Conservation (phyloP, 768 basidiomycete genomes). For the Thelephora ganbajun region DNA sequence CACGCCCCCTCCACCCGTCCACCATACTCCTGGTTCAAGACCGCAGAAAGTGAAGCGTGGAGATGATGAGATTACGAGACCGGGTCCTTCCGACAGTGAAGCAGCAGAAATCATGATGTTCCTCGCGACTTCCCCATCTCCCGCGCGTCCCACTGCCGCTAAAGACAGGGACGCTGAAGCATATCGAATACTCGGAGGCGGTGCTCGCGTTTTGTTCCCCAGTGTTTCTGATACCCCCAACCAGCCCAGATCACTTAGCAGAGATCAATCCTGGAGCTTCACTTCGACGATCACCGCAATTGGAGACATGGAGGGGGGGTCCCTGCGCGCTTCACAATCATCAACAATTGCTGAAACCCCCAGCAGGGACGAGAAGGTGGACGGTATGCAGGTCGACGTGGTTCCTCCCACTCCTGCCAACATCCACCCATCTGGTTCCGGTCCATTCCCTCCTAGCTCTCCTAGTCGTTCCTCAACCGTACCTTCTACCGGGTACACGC, state of each 20-base stretch:
- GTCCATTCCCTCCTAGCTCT: constrained; percentile 1
- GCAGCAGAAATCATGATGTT: constrained; percentile 80
- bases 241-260: constrained; percentile 9
- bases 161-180: constrained; percentile 33
- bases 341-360: not conserved
- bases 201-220: constrained; percentile 54
- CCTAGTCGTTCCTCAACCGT: constrained; percentile 1
- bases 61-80: constrained; percentile 18
- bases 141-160: constrained; percentile 38
- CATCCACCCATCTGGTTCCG: not conserved
- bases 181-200: constrained; percentile 37
- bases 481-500: constrained; percentile 5
- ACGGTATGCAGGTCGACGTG: not conserved
- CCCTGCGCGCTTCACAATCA: not conserved
- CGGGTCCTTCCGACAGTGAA: constrained; percentile 60
- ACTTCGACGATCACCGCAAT: constrained; percentile 16
- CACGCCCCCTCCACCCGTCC: constrained; percentile 13
- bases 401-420: not conserved
- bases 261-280: constrained; percentile 29
- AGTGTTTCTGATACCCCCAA: constrained; percentile 5
- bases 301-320: not conserved
- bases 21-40: constrained; percentile 4
- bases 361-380: not conserved
- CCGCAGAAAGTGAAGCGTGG: not conserved
- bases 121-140: constrained; percentile 76